Base-by-base conservation (phyloP, 345 rosid genomes). In the Arabis alpina region DNA sequence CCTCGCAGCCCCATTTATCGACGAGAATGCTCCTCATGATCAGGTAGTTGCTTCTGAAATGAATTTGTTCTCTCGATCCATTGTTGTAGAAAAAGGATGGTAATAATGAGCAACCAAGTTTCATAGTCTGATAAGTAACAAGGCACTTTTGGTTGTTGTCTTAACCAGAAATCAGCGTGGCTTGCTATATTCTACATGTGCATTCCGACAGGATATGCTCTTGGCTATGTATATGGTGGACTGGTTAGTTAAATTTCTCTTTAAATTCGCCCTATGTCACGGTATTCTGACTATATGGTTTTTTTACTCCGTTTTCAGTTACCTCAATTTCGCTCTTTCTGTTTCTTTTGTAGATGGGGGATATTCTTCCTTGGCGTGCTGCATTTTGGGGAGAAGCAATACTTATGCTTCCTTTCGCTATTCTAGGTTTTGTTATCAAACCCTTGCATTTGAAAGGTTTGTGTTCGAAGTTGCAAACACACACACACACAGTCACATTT, bases 1-100 rank as follows among this genome's bases (percentile, higher is more conserved):
- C 77, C 95, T 93, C 3, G 98, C 98, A 19, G 97, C 98, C 25
- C 98, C 98, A 23, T 93, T 89, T 73, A 93, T 93, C 30, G 98
- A 93, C 72, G 98, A 93, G 68, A 91, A 87, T 75, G 98, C 98
- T 54, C 98, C 98, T 27, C 81, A 44, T 28, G 61, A 80, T 47
- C 84, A 93, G 98, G 98, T 93, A 67, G 45, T 34, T 58, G n/a
- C 55, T 54, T 65, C 42, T 48, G 40, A 40, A 62, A 52, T 51
- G 19, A 30, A 15, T 65, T 34, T 43, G 19, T 23, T 65, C 32
- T 52, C 23, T 11, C 15, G 4, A 47, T 49, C 52, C 48, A 19
- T 72, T 10, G 57, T 36, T 47, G 8, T 24, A 32, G 37, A 10
- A 37, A 54, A 56, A 5, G 24, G 19, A 40, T 43, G n/a, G 8